Percentiles rank a stretch among this genome's conserved stretches.
Evolutionary conservation across 192 early-diverging fungal species (phyloP).

Genomic region (Mortierella alpina): DNA sequence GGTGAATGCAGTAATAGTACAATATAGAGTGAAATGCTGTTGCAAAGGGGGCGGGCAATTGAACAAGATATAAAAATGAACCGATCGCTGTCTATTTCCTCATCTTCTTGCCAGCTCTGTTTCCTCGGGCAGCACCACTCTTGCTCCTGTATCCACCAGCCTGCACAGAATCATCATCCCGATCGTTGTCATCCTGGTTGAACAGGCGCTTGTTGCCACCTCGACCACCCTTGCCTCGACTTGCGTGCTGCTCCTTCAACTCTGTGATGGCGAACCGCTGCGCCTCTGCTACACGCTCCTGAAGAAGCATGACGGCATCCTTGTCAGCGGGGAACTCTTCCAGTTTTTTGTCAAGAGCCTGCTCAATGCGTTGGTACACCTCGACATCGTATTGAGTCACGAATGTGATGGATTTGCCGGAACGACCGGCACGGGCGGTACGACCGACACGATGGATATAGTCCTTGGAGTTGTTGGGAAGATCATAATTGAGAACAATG

Average conservation of each 20-base stretch:
- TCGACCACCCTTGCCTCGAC: conserved; percentile 47
- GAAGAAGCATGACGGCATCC: conserved; percentile 86
- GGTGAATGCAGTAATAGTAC: not conserved
- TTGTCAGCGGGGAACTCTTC: conserved; percentile 86
- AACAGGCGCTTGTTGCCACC: conserved; percentile 48
- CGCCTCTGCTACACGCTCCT: conserved; percentile 94
- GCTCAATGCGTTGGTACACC: conserved; percentile 93
- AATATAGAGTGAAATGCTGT: no score
- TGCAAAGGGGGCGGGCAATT: not conserved
- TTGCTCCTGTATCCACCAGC: conserved; percentile 46
- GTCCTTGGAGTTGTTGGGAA: conserved; percentile 89
- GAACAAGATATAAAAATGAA: not conserved
- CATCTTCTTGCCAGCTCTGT: conserved; percentile 51
- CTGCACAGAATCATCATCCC: conserved; percentile 53
- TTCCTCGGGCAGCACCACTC: conserved; percentile 46
- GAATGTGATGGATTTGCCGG: conserved; percentile 84
- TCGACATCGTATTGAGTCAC: conserved; percentile 96
- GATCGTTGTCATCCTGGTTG: conserved; percentile 43
- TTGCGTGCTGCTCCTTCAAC: conserved; percentile 78
- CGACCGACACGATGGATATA: conserved; percentile 91
- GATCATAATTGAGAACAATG: conserved; percentile 96
- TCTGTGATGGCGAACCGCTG: conserved; percentile 88
- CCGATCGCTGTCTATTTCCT: conserved; percentile 20
- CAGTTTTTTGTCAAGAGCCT: conserved; percentile 89
- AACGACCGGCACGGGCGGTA: conserved; percentile 85